Percentiles rank a stretch among this genome's conserved stretches.
Evolutionary conservation across 257 asterid species (phyloP).

Genomic region (Scutellaria galericulata): DNA sequence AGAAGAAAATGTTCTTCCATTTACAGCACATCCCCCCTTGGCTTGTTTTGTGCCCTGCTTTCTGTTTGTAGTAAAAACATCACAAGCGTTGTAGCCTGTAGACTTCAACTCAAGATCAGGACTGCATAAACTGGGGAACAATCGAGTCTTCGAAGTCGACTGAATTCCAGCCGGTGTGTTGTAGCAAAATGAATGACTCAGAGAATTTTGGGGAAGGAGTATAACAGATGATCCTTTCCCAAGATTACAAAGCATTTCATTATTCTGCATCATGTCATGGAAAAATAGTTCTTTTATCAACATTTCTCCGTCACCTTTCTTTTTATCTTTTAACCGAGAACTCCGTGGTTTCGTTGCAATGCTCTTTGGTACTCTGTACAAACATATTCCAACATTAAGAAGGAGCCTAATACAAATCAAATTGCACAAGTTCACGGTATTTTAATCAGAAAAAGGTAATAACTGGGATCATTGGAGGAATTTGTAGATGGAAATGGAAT

Average conservation of each 20-base stretch:
- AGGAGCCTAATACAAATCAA: constrained; percentile 23
- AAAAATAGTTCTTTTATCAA: constrained; percentile 81
- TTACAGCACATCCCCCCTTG: constrained; percentile 41
- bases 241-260: constrained; percentile 65
- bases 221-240: constrained; percentile 81
- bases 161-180: constrained; percentile 48
- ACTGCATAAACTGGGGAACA: constrained; percentile 63
- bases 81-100: constrained; percentile 41
- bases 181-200: constrained; percentile 43
- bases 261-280: constrained; percentile 80
- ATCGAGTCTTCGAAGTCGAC: constrained; percentile 48
- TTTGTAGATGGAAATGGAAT: constrained; percentile 10
- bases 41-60: constrained; percentile 49
- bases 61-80: constrained; percentile 40
- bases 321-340: constrained; percentile 84
- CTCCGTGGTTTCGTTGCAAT: constrained; percentile 76
- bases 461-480: constrained; percentile 9
- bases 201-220: constrained; percentile 71
- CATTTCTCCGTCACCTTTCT: constrained; percentile 86
- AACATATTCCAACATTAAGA: constrained; percentile 35
- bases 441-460: background rate
- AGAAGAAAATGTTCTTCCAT: constrained; percentile 45
- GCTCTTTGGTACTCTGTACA: constrained; percentile 66
- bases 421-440: background rate
- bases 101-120: constrained; percentile 56